Base-by-base conservation (phyloP, 2,329 filamentous ascomycete species). In the Cladorrhinum sp. region DNA sequence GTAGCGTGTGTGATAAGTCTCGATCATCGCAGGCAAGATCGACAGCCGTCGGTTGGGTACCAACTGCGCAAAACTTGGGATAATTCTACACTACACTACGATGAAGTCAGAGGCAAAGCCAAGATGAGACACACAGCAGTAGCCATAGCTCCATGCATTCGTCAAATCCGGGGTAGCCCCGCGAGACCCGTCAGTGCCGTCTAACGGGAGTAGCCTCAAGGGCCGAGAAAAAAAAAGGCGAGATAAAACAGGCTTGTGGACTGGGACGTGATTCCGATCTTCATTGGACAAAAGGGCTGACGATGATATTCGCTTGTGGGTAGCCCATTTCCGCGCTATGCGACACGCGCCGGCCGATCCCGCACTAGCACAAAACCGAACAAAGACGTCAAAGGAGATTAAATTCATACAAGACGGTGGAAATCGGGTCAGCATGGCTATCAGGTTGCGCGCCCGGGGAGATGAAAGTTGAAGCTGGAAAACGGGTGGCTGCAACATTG, bases 401-500 rank as follows among this genome's bases (percentile, higher is more conserved):
- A 29, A 4, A 36, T 12, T 36, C 12, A 36, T 36, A 36, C 32
- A 16, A 16, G 10, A 16, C 8, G 16, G 32, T 36, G 32, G 32
- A 36, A 36, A 62, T 62, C 50, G 16, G 50, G 57, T 57, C 52
- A 60, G 60, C 55, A 45, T 45, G 50, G 32, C 7, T 51, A 27
- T 53, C 57, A 49, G 52, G 52, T 24, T 57, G 49, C 38, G 55
- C 57, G 59, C 57, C 36, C 61, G 20, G 62, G 62, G 62, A 66
- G 62, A 67, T 66, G 61, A 66, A 56, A 27, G 50, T 53, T n/a
- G 38, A 56, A 29, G 58, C 50, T 51, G 20, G n/a, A 49, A 57
- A 41, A 51, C 58, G 57, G 61, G 24, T 41, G 59, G 38, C 55
- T 65, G 61, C 55, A 60, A 67, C 65, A 58, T 58, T 67, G 59